Evolutionary conservation across 2,329 filamentous ascomycete species (phyloP), one percentile per base, ranked within the genome.

Genomic region (Diaporthe caulivora): DNA sequence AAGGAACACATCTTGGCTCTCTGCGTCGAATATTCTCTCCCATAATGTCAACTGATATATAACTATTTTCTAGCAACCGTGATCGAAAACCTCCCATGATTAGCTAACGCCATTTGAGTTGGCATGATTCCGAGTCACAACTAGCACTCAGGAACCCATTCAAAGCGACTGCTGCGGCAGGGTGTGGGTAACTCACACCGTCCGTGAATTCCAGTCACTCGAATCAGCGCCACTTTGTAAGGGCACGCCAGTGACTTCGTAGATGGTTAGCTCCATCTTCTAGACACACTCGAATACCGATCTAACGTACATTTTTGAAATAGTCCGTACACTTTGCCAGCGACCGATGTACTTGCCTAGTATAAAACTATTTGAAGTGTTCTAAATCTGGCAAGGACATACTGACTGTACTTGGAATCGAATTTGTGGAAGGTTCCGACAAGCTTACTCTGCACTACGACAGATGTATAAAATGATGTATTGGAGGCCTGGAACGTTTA

Each of bases 331-430:
- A 9, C 37, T 40, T 40, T 13, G 2, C 11, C 37, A 40, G 10
- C 1, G 13, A 42, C 15, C 0, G 8, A 26, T n/a, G 0, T 3
- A 17, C 9, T 0, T 18, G 24, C 15, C 21, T 18, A 9, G 11
- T 9, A 3, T 31, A 24, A 26, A 24, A 26, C 18, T 7, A 26
- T 42, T 6, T 26, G 15, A 21, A 10, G 13, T 34, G 13, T 17
- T n/a, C n/a, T n/a, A n/a, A n/a, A n/a, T n/a, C n/a, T 21, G 3
- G 53, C 21, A 13, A 10, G 18, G 9, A 9, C 5, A 8, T 13
- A n/a, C 18, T 17, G 11, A 29, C 29, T 34, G 21, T 34, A 34
- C 11, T 55, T 55, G 8, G 9, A 55, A 9, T n/a, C 18, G 34
- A 6, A 13, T 34, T 13, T 31, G 1, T 3, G 53, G 1, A 18